Percentiles rank a stretch among this genome's conserved stretches.
Evolutionary conservation across 2,329 filamentous ascomycete genomes (phyloP).

Genomic region (Xylariaceae sp.): DNA sequence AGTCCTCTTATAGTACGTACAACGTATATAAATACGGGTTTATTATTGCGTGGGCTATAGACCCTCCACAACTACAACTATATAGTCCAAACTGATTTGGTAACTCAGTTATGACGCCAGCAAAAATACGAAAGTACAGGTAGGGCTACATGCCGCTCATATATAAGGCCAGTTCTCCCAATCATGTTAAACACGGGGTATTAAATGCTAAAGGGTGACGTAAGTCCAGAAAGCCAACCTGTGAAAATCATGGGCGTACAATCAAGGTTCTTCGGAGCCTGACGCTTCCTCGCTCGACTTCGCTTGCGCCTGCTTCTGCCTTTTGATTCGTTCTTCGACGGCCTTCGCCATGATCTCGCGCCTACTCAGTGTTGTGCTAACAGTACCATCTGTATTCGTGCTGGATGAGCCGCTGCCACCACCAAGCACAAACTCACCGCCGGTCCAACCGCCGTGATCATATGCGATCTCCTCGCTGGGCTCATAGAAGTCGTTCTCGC

Average conservation of each 20-base stretch:
- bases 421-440: constrained; percentile 78
- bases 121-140: too few relatives aligned
- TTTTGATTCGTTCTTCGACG: constrained; percentile 70
- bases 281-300: constrained; percentile 27
- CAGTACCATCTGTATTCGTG: neutral
- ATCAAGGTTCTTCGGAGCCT: constrained; percentile 14
- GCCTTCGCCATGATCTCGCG: constrained; percentile 78
- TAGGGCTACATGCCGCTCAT: too few relatives aligned
- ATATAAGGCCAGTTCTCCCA: too few relatives aligned
- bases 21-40: too few relatives aligned
- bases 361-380: constrained; percentile 58
- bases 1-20: too few relatives aligned
- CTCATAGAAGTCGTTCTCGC: constrained; percentile 66
- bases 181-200: constrained; percentile 16
- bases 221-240: constrained; percentile 3
- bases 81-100: too few relatives aligned
- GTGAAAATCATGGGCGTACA: neutral
- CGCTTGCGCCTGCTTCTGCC: constrained; percentile 38
- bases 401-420: constrained; percentile 45
- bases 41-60: too few relatives aligned
- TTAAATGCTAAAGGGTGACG: constrained; percentile 11
- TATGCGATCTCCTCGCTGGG: constrained; percentile 60
- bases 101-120: too few relatives aligned
- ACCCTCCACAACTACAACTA: too few relatives aligned
- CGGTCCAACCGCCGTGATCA: constrained; percentile 78